Evolutionary conservation across 768 basidiomycete genomes (phyloP), one percentile per base, ranked within the genome.

Genomic region (Pisolithus marmoratus): DNA sequence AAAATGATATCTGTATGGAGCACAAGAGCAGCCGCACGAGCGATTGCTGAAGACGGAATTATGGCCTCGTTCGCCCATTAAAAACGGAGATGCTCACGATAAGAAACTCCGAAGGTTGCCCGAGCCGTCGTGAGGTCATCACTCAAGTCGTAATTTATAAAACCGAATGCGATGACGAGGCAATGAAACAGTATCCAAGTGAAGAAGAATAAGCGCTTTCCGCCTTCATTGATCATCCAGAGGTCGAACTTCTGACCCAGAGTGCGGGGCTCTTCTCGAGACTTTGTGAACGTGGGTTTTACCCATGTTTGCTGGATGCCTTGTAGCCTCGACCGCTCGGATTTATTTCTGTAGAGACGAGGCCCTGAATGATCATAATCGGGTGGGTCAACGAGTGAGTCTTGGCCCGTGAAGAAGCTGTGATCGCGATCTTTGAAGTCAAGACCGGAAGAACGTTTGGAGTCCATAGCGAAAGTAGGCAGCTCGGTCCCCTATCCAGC

Each of bases 211-310:
- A 94, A 59, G 49, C 80, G 76, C 41, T 79, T 78, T 14, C 87
- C 83, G 61, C 94, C 94, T 63, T 94, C 93, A 65, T 94, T 94
- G 67, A 94, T 90, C 87, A 92, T 87, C 93, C 93, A 95, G n/a
- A 83, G 60, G 58, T 78, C 75, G 60, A 80, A 76, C 58, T 67
- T 78, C 59, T 82, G 76, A 41, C 61, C 59, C 43, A 71, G 63
- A 3, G 74, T 72, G 48, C 59, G 67, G 29, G 78, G 72, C 43
- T 65, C 60, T 54, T 73, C 73, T 15, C 65, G 65, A 0, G 65
- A 61, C 6, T 57, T 62, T 5, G 61, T 62, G 34, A 57, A 50
- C 40, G 46, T 59, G 15, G 66, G 56, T 24, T 57, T 66, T 11
- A 79, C 78, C 56, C 76, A 72, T 2, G 76, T 69, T 49, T 85